Percentiles rank a stretch among this genome's conserved stretches.
Evolutionary conservation across 768 basidiomycete genomes (phyloP).

Genomic region (Lentinus brumalis): DNA sequence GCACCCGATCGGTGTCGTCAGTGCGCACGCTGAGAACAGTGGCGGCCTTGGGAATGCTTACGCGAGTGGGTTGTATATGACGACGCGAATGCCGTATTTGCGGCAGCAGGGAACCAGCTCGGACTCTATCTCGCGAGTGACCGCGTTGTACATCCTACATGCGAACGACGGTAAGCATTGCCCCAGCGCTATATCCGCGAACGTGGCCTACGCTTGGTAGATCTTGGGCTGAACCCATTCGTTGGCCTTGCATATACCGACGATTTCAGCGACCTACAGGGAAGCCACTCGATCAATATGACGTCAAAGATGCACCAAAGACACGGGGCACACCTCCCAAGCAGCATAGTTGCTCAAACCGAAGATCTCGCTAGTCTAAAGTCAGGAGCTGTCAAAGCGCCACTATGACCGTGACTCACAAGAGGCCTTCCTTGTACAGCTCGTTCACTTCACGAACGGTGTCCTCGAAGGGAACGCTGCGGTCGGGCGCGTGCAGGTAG

Average conservation of each 20-base stretch:
- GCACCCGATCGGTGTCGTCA: not conserved
- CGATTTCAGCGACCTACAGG: constrained; percentile 55
- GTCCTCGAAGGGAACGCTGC: constrained; percentile 55
- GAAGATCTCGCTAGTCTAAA: constrained; percentile 48
- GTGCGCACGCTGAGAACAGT: not conserved
- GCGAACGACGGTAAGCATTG: constrained; percentile 2
- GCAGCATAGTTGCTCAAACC: constrained; percentile 62
- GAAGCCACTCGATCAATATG: not conserved
- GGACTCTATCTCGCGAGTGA: constrained; percentile 49
- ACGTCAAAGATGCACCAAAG: no score
- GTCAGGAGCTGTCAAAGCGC: not conserved
- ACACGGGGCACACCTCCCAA: constrained; percentile 47
- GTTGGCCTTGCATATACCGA: constrained; percentile 55
- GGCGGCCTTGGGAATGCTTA: constrained; percentile 21
- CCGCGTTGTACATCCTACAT: constrained; percentile 47
- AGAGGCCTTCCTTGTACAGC: constrained; percentile 57
- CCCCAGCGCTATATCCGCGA: not conserved
- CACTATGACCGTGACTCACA: constrained; percentile 37
- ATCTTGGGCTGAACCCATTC: constrained; percentile 56
- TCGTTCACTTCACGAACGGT: constrained; percentile 56
- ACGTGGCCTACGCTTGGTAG: constrained; percentile 50
- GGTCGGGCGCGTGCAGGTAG: constrained; percentile 65
- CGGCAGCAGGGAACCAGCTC: constrained; percentile 59
- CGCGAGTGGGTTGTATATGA: constrained; percentile 59
- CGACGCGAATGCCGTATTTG: constrained; percentile 58